These are phyloP conservation scores for Monosporascus cannonballus DNA, from an alignment of 2,329 filamentous ascomycete species.

Conservation along the genomic window DNA sequence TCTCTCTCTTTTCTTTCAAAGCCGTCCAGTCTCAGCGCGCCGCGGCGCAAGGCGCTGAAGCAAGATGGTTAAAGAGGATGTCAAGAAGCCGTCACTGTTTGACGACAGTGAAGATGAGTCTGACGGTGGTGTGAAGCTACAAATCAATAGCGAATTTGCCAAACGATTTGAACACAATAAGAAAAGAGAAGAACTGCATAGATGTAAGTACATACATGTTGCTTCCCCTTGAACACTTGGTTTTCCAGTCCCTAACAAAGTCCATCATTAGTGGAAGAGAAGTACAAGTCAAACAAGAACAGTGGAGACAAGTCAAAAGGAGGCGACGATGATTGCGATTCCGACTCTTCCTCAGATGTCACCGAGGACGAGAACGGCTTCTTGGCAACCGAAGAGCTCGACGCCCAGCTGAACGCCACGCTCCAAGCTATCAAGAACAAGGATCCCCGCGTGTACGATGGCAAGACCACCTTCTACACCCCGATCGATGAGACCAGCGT, in stretches of 20 bases:
- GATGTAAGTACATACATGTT: conserved; percentile 41
- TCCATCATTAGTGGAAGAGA: conserved; percentile 70
- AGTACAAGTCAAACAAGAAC: conserved; percentile 51
- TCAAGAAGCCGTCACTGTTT: conserved; percentile 43
- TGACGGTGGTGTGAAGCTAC: conserved; percentile 49
- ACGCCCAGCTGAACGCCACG: conserved; percentile 81
- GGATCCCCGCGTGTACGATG: conserved; percentile 86
- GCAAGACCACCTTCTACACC: conserved; percentile 70
- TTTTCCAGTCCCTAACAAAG: conserved; percentile 7
- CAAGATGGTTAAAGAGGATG: conserved; percentile 24
- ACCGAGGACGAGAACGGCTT: conserved; percentile 88
- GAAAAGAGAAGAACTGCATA: conserved; percentile 81
- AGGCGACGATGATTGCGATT: conserved; percentile 47
- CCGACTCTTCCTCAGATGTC: conserved; percentile 67
- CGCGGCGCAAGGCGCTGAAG: background rate
- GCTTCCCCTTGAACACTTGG: background rate
- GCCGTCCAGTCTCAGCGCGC: no score
- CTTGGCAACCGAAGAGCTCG: conserved; percentile 76
- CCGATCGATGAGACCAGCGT: conserved; percentile 45
- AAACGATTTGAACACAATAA: conserved; percentile 93
- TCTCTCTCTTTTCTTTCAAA: background rate
- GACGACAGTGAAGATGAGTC: conserved; percentile 50
- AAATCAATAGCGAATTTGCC: conserved; percentile 87
- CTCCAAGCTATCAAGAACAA: conserved; percentile 83
- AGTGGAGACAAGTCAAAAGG: conserved; percentile 35